Conservation (phyloP, 1,284 basidiomycete species). For the Sanghuangporus sanghuang region DNA sequence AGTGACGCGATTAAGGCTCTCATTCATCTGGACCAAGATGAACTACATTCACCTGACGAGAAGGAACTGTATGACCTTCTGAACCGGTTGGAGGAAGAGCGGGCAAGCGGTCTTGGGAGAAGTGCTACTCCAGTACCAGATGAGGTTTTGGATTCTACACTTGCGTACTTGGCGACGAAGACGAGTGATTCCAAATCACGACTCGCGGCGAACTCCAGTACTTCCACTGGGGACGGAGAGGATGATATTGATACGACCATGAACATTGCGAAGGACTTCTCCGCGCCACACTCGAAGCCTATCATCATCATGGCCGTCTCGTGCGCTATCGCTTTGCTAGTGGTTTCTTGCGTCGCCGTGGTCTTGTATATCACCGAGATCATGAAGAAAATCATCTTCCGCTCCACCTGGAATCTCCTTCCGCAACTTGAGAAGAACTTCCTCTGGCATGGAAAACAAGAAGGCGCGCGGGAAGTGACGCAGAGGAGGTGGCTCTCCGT, state of each 20-base stretch:
- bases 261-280: background rate
- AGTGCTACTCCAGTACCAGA: slow-evolving; percentile 7
- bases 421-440: slow-evolving; percentile 28
- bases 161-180: background rate
- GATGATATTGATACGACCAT: background rate
- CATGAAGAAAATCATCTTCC: slow-evolving; percentile 28
- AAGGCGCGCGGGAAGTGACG: background rate
- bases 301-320: slow-evolving; percentile 32
- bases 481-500: background rate
- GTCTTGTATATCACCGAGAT: slow-evolving; percentile 32
- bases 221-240: background rate
- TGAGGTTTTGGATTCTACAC: slow-evolving; percentile 7
- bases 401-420: slow-evolving; percentile 32
- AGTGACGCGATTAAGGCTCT: slow-evolving; percentile 31
- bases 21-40: slow-evolving; percentile 27
- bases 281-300: slow-evolving; percentile 16
- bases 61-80: slow-evolving; percentile 30
- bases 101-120: background rate
- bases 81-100: slow-evolving; percentile 21
- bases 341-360: slow-evolving; percentile 31
- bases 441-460: slow-evolving; percentile 1
- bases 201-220: background rate
- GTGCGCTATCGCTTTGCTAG: slow-evolving; percentile 32
- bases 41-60: slow-evolving; percentile 29
- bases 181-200: background rate